A percentile compares a stretch with the other conserved stretches of the same genome.
Conservation (phyloP, 2,329 filamentous ascomycete species). For the Colletotrichum sp. region DNA sequence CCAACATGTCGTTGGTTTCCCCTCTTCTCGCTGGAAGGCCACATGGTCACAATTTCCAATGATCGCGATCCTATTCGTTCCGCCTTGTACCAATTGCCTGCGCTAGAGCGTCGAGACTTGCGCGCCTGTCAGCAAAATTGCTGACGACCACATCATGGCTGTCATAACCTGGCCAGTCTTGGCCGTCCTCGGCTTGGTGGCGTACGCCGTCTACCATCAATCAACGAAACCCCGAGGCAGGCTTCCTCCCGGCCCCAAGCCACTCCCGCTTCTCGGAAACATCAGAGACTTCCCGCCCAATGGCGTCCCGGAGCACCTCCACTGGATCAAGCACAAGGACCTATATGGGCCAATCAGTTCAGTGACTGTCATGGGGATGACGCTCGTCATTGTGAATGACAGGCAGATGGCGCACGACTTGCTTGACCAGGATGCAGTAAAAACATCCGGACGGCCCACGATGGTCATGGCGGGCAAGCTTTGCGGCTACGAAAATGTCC, state of each 20-base stretch:
- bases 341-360: conserved; percentile 41
- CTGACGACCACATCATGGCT: background rate
- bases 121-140: background rate
- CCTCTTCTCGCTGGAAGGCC: background rate
- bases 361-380: conserved; percentile 42
- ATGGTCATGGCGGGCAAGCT: conserved; percentile 28
- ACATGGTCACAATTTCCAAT: background rate
- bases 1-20: background rate
- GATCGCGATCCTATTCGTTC: background rate
- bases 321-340: conserved; percentile 45
- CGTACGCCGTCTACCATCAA: background rate
- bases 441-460: conserved; percentile 33
- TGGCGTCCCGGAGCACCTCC: conserved; percentile 37
- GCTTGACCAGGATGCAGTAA: conserved; percentile 36
- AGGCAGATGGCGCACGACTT: conserved; percentile 37
- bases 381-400: conserved; percentile 44
- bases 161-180: background rate
- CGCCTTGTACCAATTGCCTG: fast-evolving
- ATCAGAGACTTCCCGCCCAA: conserved; percentile 47
- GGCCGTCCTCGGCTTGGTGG: background rate
- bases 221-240: background rate
- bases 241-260: conserved; percentile 55
- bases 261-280: conserved; percentile 53
- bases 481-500: conserved; percentile 28
- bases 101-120: background rate